Evolutionary conservation across 2,329 filamentous ascomycete species (phyloP).

Genomic region (Onygenales sp.): DNA sequence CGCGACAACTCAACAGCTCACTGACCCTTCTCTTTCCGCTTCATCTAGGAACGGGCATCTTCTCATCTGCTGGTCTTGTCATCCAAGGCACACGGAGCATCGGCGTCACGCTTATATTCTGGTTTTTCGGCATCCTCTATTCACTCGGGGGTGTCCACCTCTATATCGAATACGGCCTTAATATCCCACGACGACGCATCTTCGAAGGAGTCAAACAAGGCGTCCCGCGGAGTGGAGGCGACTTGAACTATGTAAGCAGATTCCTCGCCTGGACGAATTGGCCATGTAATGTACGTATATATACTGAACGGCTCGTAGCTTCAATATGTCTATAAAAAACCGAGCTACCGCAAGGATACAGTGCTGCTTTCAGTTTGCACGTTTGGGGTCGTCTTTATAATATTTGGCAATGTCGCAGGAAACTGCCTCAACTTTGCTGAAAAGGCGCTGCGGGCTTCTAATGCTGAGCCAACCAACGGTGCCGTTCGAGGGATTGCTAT

Average conservation of each 20-base stretch:
- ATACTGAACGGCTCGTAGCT: slow-evolving; percentile 8
- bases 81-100: slow-evolving; percentile 10
- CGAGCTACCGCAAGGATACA: slow-evolving; percentile 2
- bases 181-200: slow-evolving; percentile 7
- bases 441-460: slow-evolving; percentile 26
- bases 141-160: slow-evolving; percentile 9
- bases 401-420: slow-evolving; percentile 14
- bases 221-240: slow-evolving; percentile 13
- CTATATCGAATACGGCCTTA: slow-evolving; percentile 13
- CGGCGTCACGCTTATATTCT: slow-evolving; percentile 12
- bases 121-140: slow-evolving; percentile 12
- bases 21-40: not conserved
- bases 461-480: slow-evolving; percentile 22
- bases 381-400: slow-evolving; percentile 17
- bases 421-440: slow-evolving; percentile 40
- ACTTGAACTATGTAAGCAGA: slow-evolving; percentile 12
- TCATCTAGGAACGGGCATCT: slow-evolving; percentile 12
- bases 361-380: slow-evolving; percentile 10
- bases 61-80: slow-evolving; percentile 9
- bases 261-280: not conserved
- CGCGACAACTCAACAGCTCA: not conserved
- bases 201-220: slow-evolving; percentile 1
- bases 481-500: slow-evolving; percentile 41
- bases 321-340: slow-evolving; percentile 14
- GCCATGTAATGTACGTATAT: not conserved